Evolutionary conservation across 805 yeast species (phyloP), one percentile per base, ranked within the genome.

Genomic region (Naumovozyma dairenensis): DNA sequence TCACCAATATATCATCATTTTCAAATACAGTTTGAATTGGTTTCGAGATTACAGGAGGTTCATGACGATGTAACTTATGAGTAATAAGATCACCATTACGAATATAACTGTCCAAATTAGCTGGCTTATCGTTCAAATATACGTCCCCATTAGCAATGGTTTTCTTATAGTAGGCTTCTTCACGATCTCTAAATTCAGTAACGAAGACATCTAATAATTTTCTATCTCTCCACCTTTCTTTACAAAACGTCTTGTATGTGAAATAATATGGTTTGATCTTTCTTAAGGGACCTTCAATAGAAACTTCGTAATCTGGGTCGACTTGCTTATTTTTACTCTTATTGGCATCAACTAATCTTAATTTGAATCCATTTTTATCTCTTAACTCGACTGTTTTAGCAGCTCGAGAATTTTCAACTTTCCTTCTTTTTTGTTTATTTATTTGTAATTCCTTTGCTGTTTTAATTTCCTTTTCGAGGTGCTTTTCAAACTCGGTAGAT

Each of bases 241-340:
- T 92, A 58, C 96, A 87, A 51, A 78, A 83, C 0, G 99, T 92
- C 57, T 84, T 66, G 52, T 92, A 89, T 0, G 94, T 86, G 63
- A 74, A 89, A 50, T 68, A 81, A 54, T 92, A 92, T 0, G 98
- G 97, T 1, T 75, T 67, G 2, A 92, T 82, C 40, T 80, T 64
- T 29, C 96, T 62, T 32, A 83, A 60, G 2, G 72, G 61, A 0
- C 81, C 83, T 14, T 73, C 77, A 3, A 78, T 59, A 1, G 49
- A 44, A 46, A 78, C 79, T 18, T 67, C 56, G 3, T 77, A 74
- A 2, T 74, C 79, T 31, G 75, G 76, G 2, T 72, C 66, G 35
- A 69, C 76, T 45, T 75, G 79, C 42, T 73, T 76, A 31, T 58
- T 57, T 27, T 72, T 60, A 4, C 61, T 53, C 22, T 50, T 56